Conservation (phyloP, 2,329 filamentous ascomycete species). For the Sclerotinia spermophila region DNA sequence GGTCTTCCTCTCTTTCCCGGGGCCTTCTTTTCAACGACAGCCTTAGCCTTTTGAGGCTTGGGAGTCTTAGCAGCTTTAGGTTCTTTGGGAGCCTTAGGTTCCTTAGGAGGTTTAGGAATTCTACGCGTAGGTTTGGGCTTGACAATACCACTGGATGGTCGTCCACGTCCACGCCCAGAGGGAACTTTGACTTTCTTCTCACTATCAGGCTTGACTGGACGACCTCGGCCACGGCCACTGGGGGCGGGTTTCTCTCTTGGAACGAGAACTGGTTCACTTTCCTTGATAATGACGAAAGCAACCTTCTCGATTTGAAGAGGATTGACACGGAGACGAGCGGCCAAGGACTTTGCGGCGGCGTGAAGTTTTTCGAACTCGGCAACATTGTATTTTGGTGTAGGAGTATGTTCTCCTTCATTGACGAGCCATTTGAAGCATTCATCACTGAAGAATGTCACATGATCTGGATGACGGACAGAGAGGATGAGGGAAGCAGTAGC, state of each 20-base stretch:
- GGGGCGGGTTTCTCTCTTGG: constrained; percentile 23
- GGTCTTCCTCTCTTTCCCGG: constrained; percentile 16
- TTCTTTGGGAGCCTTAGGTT: background rate
- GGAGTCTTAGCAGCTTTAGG: background rate
- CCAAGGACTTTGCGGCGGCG: constrained; percentile 42
- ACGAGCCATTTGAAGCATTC: constrained; percentile 73
- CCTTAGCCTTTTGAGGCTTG: background rate
- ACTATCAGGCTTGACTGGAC: constrained; percentile 27
- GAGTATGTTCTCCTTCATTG: constrained; percentile 46
- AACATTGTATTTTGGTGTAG: constrained; percentile 62
- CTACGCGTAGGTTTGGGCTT: constrained; percentile 15
- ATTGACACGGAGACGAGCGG: constrained; percentile 48
- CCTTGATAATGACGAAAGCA: constrained; percentile 63
- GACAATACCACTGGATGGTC: constrained; percentile 19
- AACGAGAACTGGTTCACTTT: constrained; percentile 30
- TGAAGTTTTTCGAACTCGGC: constrained; percentile 65
- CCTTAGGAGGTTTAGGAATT: constrained; percentile 11
- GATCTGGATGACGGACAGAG: constrained; percentile 56
- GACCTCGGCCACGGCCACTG: constrained; percentile 27
- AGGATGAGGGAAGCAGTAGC: constrained; percentile 75
- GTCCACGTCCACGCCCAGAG: constrained; percentile 26
- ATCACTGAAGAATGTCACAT: constrained; percentile 73
- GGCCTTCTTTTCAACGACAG: background rate
- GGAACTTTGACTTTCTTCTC: constrained; percentile 29
- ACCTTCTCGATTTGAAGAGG: constrained; percentile 67